Percentiles rank a stretch among this genome's conserved stretches.
phyloP scores from a whole-genome alignment of 768 basidiomycete species.

The Mycena epipterygia region DNA sequence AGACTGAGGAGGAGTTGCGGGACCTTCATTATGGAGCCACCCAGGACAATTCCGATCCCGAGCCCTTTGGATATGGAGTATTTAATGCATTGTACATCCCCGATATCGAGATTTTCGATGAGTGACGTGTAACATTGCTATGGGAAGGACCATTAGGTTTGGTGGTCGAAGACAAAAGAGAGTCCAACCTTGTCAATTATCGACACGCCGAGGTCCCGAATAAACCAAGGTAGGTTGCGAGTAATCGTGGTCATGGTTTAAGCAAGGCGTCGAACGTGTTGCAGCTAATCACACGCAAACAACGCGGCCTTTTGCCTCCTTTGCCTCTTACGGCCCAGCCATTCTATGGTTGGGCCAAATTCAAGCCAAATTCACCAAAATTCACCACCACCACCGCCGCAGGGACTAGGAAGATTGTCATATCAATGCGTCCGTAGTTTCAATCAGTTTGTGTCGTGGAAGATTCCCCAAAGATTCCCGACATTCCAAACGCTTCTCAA shows the following conservation, averaged over 20 bases:
- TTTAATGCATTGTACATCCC: slow-evolving; percentile 87
- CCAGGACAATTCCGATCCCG: slow-evolving; percentile 92
- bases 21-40: slow-evolving; percentile 95
- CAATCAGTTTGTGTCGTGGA: no score
- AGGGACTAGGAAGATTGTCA: no score
- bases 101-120: slow-evolving; percentile 86
- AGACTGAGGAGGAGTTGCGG: slow-evolving; percentile 92
- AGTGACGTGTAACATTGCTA: slow-evolving; percentile 95
- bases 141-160: slow-evolving; percentile 7
- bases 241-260: slow-evolving; percentile 81
- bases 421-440: no score
- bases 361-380: no score
- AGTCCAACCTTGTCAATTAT: slow-evolving; percentile 82
- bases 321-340: no score
- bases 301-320: not conserved
- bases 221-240: slow-evolving; percentile 86
- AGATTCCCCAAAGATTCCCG: no score
- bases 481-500: no score
- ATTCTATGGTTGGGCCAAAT: no score
- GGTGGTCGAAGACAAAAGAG: not conserved
- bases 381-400: no score
- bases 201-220: slow-evolving; percentile 84
- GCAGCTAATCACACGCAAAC: not conserved
- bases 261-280: slow-evolving; percentile 12
- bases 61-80: slow-evolving; percentile 93